Percentiles rank a stretch among this genome's conserved stretches.
These are phyloP conservation scores for Sclerotinia subarctica DNA, from an alignment of 2,329 filamentous ascomycete genomes.

Conservation along the genomic window DNA sequence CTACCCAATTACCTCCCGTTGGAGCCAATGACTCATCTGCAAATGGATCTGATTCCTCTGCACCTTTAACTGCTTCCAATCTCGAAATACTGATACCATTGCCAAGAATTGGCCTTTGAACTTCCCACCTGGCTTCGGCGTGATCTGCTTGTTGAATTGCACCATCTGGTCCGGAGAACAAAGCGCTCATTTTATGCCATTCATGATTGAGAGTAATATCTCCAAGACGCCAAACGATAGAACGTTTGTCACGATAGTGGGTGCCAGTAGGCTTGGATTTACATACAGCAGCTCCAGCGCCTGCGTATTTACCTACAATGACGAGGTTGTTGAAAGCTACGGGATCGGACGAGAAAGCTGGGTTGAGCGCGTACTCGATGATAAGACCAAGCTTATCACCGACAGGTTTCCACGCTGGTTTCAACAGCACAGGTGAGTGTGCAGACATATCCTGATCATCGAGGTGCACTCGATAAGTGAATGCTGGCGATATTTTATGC, in stretches of 20 bases:
- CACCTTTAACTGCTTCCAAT: slow-evolving; percentile 51
- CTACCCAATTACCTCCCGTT: slow-evolving; percentile 54
- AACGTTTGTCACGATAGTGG: slow-evolving; percentile 70
- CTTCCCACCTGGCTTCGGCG: slow-evolving; percentile 82
- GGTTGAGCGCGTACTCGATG: slow-evolving; percentile 80
- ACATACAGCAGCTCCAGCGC: slow-evolving; percentile 60
- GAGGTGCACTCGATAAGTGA: slow-evolving; percentile 86
- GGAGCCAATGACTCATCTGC: slow-evolving; percentile 55
- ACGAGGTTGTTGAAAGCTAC: slow-evolving; percentile 71
- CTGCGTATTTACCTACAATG: slow-evolving; percentile 69
- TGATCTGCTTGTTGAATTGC: slow-evolving; percentile 68
- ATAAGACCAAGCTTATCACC: slow-evolving; percentile 83
- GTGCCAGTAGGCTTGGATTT: slow-evolving; percentile 79
- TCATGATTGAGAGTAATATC: slow-evolving; percentile 62
- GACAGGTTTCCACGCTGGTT: slow-evolving; percentile 73
- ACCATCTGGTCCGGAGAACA: slow-evolving; percentile 70
- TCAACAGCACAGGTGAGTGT: slow-evolving; percentile 60
- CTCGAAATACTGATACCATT: slow-evolving; percentile 65
- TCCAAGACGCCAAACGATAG: slow-evolving; percentile 78
- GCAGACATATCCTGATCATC: slow-evolving; percentile 54
- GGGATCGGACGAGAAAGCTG: slow-evolving; percentile 46
- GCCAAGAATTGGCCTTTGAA: slow-evolving; percentile 46
- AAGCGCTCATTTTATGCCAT: slow-evolving; percentile 74
- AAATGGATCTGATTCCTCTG: slow-evolving; percentile 59
- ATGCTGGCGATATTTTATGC: slow-evolving; percentile 70